phyloP scores from a whole-genome alignment of 116 monocot genomes.

The Papilionanthe hybrid region DNA sequence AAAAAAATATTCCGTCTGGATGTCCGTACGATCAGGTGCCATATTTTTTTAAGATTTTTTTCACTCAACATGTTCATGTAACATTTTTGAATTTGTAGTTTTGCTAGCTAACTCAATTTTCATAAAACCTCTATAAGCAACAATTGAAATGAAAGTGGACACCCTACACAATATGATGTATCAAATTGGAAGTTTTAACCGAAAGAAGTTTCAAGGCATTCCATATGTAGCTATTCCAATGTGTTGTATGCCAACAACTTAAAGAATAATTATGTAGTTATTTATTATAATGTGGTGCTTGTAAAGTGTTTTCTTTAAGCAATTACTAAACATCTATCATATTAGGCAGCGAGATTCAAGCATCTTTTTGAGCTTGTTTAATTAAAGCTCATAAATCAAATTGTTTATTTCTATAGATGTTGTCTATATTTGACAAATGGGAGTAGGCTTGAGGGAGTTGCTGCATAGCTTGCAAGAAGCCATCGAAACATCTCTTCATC shows the following conservation, averaged over 20 bases:
- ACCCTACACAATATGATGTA: too few species aligned
- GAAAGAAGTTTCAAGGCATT: too few species aligned
- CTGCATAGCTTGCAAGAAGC: constrained; percentile 14
- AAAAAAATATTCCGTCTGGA: too few species aligned
- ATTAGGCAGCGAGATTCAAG: not conserved
- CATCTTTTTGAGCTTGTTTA: not conserved
- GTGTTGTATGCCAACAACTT: too few species aligned
- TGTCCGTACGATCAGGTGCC: too few species aligned
- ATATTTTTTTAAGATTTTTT: not conserved
- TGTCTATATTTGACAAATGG: not conserved
- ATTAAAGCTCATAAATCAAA: not conserved
- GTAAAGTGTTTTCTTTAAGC: not conserved
- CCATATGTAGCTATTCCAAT: too few species aligned
- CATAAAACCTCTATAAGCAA: too few species aligned
- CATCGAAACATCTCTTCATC: constrained; percentile 8
- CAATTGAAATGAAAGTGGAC: too few species aligned
- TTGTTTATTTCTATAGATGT: not conserved
- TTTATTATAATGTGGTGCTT: not conserved
- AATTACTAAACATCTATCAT: not conserved
- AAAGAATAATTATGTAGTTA: too few species aligned
- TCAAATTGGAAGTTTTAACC: too few species aligned
- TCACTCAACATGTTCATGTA: not conserved
- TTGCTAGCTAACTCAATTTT: too few species aligned
- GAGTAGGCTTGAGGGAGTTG: constrained; percentile 10
- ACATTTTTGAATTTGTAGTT: too few species aligned